Evolutionary conservation across 2,329 filamentous ascomycete species (phyloP).

Genomic region (Pseudocercospora ulei): DNA sequence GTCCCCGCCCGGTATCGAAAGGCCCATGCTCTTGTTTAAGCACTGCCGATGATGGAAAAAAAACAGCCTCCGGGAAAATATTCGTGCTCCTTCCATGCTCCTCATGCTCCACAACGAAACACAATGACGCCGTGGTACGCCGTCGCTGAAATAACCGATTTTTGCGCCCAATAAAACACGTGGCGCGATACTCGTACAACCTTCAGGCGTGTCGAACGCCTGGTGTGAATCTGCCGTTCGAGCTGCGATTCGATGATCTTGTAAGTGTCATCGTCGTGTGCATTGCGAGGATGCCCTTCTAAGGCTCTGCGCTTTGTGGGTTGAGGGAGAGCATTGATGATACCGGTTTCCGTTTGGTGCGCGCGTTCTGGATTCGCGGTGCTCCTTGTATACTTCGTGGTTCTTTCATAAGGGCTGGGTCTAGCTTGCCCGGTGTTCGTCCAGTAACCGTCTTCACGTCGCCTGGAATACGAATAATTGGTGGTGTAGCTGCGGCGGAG

Average conservation of each 20-base stretch:
- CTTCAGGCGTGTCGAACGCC: not conserved
- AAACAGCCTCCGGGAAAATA: not conserved
- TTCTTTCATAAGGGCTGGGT: slow-evolving; percentile 81
- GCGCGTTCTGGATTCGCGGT: slow-evolving; percentile 50
- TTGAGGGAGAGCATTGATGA: slow-evolving; percentile 35
- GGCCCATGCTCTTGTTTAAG: not conserved
- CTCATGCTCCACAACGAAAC: no score
- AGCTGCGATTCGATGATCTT: slow-evolving; percentile 1
- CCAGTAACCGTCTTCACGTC: slow-evolving; percentile 52
- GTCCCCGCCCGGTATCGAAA: slow-evolving; percentile 1
- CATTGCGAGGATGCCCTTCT: slow-evolving; percentile 9
- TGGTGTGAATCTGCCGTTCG: slow-evolving; percentile 1
- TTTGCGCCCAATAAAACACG: not conserved
- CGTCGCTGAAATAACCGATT: not conserved
- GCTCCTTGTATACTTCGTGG: slow-evolving; percentile 80
- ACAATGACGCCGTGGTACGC: slow-evolving; percentile 5
- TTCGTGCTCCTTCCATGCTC: slow-evolving; percentile 5
- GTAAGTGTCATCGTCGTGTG: slow-evolving; percentile 6
- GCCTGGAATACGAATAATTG: slow-evolving; percentile 46
- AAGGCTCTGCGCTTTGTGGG: slow-evolving; percentile 24
- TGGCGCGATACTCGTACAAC: slow-evolving; percentile 3
- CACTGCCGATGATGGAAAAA: not conserved
- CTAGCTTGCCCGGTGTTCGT: slow-evolving; percentile 69
- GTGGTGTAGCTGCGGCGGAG: slow-evolving; percentile 50
- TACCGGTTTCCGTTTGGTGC: slow-evolving; percentile 44